phyloP scores from a whole-genome alignment of 148 eudicot genomes.

The Vaccinium darrowii region DNA sequence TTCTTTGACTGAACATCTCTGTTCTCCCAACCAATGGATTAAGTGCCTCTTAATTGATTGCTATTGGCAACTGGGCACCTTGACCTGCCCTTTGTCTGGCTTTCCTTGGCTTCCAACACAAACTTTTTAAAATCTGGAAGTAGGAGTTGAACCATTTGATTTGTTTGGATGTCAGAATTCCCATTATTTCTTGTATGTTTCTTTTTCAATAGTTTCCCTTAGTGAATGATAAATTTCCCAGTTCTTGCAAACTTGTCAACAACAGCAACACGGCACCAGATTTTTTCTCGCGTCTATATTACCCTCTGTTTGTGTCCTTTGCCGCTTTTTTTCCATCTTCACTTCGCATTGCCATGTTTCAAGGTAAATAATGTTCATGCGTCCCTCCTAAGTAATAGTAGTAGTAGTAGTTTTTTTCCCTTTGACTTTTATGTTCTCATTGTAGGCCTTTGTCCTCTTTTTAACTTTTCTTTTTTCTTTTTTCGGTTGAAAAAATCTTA shows the following conservation, averaged over 20 bases:
- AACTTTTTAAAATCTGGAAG: neutral
- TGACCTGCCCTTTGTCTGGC: neutral
- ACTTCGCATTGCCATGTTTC: neutral
- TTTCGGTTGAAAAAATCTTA: neutral
- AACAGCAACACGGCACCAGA: neutral
- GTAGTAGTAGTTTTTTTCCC: neutral
- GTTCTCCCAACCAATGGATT: neutral
- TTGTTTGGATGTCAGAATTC: neutral
- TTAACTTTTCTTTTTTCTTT: neutral
- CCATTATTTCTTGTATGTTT: neutral
- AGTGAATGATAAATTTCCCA: neutral
- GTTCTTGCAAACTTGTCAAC: neutral
- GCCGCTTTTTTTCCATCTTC: neutral
- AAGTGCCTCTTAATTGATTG: neutral
- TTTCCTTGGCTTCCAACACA: neutral
- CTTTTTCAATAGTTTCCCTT: neutral
- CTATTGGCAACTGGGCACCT: neutral
- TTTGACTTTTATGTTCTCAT: neutral
- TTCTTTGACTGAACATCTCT: neutral
- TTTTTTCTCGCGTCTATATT: neutral
- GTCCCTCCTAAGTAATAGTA: neutral
- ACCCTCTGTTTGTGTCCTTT: neutral
- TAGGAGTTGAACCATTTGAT: constrained; percentile 3
- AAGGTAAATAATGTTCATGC: neutral
- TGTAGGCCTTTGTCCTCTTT: neutral